Base-by-base conservation (phyloP, 2,329 filamentous ascomycete species). In the Beauveria varroae region DNA sequence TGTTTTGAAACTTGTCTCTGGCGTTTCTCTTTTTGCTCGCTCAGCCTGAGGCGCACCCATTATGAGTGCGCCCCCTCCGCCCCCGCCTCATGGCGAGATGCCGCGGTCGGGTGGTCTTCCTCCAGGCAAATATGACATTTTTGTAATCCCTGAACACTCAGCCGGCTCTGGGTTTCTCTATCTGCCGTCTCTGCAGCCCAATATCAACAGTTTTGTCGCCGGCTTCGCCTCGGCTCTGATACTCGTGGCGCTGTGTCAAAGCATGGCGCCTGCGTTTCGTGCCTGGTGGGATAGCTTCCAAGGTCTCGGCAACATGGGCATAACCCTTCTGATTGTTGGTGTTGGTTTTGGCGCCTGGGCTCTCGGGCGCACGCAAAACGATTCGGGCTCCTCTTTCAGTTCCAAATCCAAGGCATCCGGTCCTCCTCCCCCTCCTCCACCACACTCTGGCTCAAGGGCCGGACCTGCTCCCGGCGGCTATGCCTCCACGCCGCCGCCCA, bases 91-190 rank as follows among this genome's bases (percentile, higher is more conserved):
- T 77, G 91, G 92, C 75, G 82, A 86, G 70, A 88, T 86, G 67
- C 89, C 91, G 55, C 87, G 87, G 73, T 81, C 84, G 43, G 74
- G 79, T 18, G 88, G 89, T 61, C 79, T 97, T 53, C 93, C 93
- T 3, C 82, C 89, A 1, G 93, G 93, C 60, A 96, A 95, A 72
- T 98, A 96, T 75, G 93, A 98, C 78, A 96, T 98, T 71, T 97
- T 97, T 78, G 89, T 97, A 72, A 93, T 98, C 69, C 93, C 93
- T 8, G 91, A 93, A 52, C 92, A 96, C 74, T 93, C 92, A 12
- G 83, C 93, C 7, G 93, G 93, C 58, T 86, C 87, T 0, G 93
- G 93, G 40, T 97, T 97, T 74, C 79, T 98, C 30, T 97, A 98
- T 73, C 84, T 98, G n/a, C 93, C 93, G 0, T 96, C 93, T 0